Percentiles rank a stretch among this genome's conserved stretches.
Evolutionary conservation across 257 asterid species (phyloP).

Genomic region (Solanum tarapatanum): DNA sequence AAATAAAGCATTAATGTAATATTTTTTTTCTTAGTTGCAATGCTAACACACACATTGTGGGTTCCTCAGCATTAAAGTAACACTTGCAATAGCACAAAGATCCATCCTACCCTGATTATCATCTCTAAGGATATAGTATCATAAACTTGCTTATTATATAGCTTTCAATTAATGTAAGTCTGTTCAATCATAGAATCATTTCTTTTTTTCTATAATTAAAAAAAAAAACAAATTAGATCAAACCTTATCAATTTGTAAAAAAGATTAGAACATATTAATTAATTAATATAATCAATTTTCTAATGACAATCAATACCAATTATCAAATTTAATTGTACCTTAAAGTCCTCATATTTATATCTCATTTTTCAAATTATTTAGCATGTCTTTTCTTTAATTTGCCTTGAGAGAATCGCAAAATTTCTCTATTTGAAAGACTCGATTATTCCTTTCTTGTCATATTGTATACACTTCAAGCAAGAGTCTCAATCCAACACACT

Average conservation of each 20-base stretch:
- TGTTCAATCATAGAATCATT: neutral
- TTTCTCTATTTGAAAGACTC: too few species aligned
- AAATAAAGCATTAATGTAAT: too few species aligned
- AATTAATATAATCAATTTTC: neutral
- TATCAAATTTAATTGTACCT: neutral
- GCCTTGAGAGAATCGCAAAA: fast-evolving
- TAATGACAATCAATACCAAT: neutral
- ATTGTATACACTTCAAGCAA: neutral
- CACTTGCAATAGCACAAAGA: neutral
- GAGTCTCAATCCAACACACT: neutral
- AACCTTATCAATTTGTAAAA: neutral
- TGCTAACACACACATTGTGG: neutral
- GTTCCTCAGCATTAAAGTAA: neutral
- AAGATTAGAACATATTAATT: neutral
- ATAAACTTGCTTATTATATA: neutral
- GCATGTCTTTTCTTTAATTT: too few species aligned
- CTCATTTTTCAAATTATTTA: too few species aligned
- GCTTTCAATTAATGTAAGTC: too few species aligned
- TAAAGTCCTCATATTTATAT: neutral
- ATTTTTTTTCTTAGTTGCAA: too few species aligned
- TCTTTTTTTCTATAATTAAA: neutral
- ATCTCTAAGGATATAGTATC: neutral
- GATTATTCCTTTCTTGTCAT: neutral
- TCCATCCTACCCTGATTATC: neutral
- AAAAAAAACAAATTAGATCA: neutral